Evolutionary conservation across 2,329 filamentous ascomycete genomes (phyloP).

Genomic region (Zelopaecilomyces penicillatus): DNA sequence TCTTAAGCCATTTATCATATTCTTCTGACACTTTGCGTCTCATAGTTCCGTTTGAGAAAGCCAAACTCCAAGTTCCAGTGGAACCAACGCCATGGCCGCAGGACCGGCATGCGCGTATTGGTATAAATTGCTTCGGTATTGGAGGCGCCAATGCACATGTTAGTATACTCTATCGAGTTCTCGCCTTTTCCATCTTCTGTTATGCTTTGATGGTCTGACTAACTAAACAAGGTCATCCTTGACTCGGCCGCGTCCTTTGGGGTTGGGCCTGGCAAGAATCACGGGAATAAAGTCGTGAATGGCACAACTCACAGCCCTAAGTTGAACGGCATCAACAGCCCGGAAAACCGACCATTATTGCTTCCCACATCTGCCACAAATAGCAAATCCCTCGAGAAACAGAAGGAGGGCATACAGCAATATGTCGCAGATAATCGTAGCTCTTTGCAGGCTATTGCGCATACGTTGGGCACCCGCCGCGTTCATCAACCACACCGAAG

Average conservation of each 20-base stretch:
- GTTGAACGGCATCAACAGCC: no score
- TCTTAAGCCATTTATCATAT: not conserved
- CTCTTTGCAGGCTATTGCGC: constrained; percentile 6
- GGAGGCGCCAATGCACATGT: constrained; percentile 28
- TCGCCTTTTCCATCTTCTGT: constrained; percentile 15
- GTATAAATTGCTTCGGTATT: constrained; percentile 28
- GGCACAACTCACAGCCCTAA: no score
- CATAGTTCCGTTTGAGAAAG: constrained; percentile 15
- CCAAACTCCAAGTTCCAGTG: constrained; percentile 21
- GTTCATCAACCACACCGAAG: constrained; percentile 6
- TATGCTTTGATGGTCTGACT: not conserved
- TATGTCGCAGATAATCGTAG: constrained; percentile 12
- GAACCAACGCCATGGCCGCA: constrained; percentile 24
- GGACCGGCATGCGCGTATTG: constrained; percentile 19
- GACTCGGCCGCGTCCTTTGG: not conserved
- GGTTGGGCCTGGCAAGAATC: not conserved
- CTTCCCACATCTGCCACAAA: constrained; percentile 5
- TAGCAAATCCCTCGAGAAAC: not conserved
- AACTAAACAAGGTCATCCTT: not conserved
- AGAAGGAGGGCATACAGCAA: constrained; percentile 11
- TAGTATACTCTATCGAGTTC: constrained; percentile 12
- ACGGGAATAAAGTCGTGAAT: no score
- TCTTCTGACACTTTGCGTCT: not conserved
- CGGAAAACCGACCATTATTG: not conserved
- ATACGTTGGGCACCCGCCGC: constrained; percentile 10